phyloP scores from a whole-genome alignment of 1,139 yeast species.

The Nakaseomyces glabratus region DNA sequence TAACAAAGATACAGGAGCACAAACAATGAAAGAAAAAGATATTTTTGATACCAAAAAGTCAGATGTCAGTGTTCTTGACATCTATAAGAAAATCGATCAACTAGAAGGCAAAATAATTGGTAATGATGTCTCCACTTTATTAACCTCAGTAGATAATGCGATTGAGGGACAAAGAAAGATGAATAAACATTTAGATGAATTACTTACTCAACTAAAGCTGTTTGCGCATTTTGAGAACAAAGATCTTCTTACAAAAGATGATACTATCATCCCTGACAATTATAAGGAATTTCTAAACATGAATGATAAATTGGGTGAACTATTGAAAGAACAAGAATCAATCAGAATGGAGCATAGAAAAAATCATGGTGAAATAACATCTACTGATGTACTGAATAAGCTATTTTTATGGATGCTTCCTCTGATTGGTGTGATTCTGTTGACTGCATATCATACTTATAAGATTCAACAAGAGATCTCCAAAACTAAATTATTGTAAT shows the following conservation, averaged over 20 bases:
- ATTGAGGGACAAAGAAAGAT: conserved; percentile 20
- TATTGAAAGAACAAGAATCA: conserved; percentile 30
- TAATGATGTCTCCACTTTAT: conserved; percentile 25
- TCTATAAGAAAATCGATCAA: conserved; percentile 27
- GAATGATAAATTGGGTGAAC: conserved; percentile 27
- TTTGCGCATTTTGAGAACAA: conserved; percentile 9
- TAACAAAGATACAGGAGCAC: conserved; percentile 28
- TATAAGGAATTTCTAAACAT: conserved; percentile 28
- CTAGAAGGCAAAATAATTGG: conserved; percentile 31
- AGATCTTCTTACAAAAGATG: conserved; percentile 6
- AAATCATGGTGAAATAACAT: conserved; percentile 18
- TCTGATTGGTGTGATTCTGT: conserved; percentile 28
- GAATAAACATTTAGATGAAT: conserved; percentile 8
- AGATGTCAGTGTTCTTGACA: conserved; percentile 21
- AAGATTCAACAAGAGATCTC: conserved; percentile 35
- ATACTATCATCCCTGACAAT: conserved; percentile 17
- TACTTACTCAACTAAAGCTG: conserved; percentile 10
- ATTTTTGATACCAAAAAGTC: conserved; percentile 21
- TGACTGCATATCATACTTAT: conserved; percentile 34
- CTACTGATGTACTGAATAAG: conserved; percentile 31
- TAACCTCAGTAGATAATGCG: conserved; percentile 17
- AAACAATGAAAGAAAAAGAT: conserved; percentile 24
- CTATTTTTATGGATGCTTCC: conserved; percentile 33
- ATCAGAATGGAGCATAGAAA: conserved; percentile 26
- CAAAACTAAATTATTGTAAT: conserved; percentile 31